Conservation (phyloP, 2,329 filamentous ascomycete genomes). For the Emmonsiellopsis sp. region DNA sequence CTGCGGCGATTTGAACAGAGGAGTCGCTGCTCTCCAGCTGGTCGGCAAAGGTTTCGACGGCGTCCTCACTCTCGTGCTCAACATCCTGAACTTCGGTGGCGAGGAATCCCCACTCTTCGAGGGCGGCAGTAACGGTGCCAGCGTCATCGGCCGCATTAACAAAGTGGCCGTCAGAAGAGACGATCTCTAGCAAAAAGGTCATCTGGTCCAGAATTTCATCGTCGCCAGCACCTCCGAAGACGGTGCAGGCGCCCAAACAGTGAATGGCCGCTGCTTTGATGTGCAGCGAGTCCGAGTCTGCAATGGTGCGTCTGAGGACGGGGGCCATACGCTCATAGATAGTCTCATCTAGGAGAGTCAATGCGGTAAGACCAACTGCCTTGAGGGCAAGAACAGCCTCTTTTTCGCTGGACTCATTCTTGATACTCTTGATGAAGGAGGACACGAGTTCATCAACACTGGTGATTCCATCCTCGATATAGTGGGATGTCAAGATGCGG, state of each 20-base stretch:
- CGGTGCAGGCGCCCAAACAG: conserved; percentile 60
- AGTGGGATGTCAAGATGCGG: conserved; percentile 59
- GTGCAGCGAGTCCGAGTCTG: conserved; percentile 55
- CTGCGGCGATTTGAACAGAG: conserved; percentile 66
- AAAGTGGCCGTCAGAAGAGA: conserved; percentile 67
- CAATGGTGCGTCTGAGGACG: conserved; percentile 53
- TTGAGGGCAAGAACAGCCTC: conserved; percentile 64
- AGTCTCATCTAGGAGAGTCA: conserved; percentile 56
- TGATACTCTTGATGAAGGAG: conserved; percentile 62
- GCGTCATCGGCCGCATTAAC: conserved; percentile 64
- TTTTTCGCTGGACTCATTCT: conserved; percentile 56
- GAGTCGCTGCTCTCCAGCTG: conserved; percentile 70
- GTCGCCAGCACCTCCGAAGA: conserved; percentile 65
- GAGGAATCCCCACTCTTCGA: conserved; percentile 72
- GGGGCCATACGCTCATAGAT: conserved; percentile 56
- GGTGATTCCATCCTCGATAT: conserved; percentile 54
- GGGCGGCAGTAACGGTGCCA: conserved; percentile 61
- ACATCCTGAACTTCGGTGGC: conserved; percentile 70
- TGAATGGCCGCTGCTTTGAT: conserved; percentile 66
- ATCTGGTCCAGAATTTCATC: conserved; percentile 63
- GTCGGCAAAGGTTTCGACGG: conserved; percentile 73
- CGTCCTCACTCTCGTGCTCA: conserved; percentile 59
- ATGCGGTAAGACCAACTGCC: conserved; percentile 60
- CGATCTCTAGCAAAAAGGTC: conserved; percentile 66
- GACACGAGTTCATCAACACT: conserved; percentile 52